phyloP scores from a whole-genome alignment of 202 grass and related monocot species.

The Schoenoplectus triqueter region DNA sequence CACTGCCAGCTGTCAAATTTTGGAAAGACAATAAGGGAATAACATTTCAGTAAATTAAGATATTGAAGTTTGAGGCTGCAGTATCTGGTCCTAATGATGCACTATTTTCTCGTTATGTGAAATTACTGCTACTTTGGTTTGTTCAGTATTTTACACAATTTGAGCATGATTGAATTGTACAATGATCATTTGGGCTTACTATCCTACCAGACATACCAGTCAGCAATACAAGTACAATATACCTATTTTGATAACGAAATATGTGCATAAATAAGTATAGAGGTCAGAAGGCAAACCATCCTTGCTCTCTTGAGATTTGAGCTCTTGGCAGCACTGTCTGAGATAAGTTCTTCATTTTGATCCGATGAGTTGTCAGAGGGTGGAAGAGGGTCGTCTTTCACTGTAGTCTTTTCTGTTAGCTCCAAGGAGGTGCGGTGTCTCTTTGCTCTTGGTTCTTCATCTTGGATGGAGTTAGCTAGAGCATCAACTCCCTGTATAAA shows the following conservation, averaged over 20 bases:
- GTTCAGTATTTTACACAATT: conserved; percentile 2
- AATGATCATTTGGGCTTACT: not conserved
- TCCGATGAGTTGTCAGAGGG: not conserved
- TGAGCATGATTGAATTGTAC: not conserved
- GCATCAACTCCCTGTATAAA: conserved; percentile 54
- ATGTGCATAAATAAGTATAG: not conserved
- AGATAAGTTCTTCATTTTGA: conserved; percentile 25
- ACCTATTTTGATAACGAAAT: not conserved
- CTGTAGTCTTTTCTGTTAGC: conserved; percentile 2
- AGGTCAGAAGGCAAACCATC: conserved; percentile 52
- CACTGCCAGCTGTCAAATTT: conserved; percentile 63
- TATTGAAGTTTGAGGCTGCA: not conserved
- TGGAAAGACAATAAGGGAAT: not conserved
- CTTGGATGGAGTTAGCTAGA: conserved; percentile 54
- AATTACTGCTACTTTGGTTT: not conserved
- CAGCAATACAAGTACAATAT: not conserved
- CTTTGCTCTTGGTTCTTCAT: conserved; percentile 67
- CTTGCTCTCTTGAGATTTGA: conserved; percentile 75
- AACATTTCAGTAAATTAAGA: not conserved
- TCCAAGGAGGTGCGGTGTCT: conserved; percentile 50
- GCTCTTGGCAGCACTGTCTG: conserved; percentile 53
- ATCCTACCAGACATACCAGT: not conserved
- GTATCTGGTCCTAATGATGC: not conserved
- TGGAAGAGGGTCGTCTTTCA: not conserved
- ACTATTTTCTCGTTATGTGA: not conserved